Conservation (phyloP, 139 green algal genomes). For the Chlamydomonas sp. region DNA sequence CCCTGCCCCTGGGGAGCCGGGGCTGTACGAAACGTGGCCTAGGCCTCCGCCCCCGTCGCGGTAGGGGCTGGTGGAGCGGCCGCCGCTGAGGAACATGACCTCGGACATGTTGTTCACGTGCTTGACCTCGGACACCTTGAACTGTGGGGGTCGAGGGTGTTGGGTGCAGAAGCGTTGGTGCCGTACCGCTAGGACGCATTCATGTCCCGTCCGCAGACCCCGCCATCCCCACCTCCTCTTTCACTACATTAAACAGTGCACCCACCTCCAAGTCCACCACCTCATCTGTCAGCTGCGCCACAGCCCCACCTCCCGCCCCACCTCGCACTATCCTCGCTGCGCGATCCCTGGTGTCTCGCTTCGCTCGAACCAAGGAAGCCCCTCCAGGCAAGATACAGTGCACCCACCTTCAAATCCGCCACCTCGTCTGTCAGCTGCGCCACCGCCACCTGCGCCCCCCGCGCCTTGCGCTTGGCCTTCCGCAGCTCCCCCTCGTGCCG, state of each 20-base stretch:
- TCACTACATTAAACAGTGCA: no score
- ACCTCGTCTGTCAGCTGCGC: slow-evolving; percentile 26
- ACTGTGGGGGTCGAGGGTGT: background rate
- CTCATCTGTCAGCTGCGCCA: background rate
- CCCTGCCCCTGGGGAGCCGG: background rate
- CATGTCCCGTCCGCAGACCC: background rate
- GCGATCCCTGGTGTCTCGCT: no score
- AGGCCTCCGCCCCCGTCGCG: background rate
- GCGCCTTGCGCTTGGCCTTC: slow-evolving; percentile 19
- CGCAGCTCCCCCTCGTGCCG: slow-evolving; percentile 35
- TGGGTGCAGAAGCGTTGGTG: background rate
- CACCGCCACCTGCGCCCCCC: slow-evolving; percentile 18
- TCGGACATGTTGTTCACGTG: slow-evolving; percentile 30
- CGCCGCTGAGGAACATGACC: slow-evolving; percentile 4
- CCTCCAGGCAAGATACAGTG: no score
- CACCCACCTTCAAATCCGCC: slow-evolving; percentile 42
- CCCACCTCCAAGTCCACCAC: background rate
- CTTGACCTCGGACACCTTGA: slow-evolving; percentile 19
- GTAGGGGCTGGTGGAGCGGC: slow-evolving; percentile 15
- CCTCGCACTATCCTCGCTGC: no score
- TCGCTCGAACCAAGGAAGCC: no score
- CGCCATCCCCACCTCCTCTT: no score
- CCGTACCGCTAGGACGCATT: background rate
- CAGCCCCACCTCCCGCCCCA: no score
- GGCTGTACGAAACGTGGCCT: background rate